Conservation (phyloP, 2,329 filamentous ascomycete species). For the Botrytis fabae region DNA sequence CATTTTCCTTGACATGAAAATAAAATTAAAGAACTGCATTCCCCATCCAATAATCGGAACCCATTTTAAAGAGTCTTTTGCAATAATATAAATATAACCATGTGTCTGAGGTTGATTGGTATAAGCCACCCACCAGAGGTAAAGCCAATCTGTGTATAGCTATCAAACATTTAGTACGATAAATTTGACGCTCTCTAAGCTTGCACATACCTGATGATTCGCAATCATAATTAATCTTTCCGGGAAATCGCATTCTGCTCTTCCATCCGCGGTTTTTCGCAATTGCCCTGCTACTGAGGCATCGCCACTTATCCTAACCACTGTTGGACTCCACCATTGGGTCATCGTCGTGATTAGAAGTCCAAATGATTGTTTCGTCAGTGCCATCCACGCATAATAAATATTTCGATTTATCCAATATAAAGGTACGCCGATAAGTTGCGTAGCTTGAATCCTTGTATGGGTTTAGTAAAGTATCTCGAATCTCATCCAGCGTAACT, state of each 20-base stretch:
- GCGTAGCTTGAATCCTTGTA: slow-evolving; percentile 65
- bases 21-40: slow-evolving; percentile 85
- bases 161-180: slow-evolving; percentile 38
- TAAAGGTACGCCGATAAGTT: slow-evolving; percentile 73
- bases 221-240: slow-evolving; percentile 81
- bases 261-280: slow-evolving; percentile 66
- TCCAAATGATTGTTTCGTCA: slow-evolving; percentile 83
- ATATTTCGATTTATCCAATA: slow-evolving; percentile 74
- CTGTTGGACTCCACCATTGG: slow-evolving; percentile 83
- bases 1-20: slow-evolving; percentile 91
- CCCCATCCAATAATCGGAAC: slow-evolving; percentile 78
- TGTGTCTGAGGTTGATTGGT: slow-evolving; percentile 73
- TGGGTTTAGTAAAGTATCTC: slow-evolving; percentile 30
- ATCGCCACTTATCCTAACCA: slow-evolving; percentile 81
- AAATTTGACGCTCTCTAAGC: background rate
- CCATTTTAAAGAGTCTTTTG: slow-evolving; percentile 82
- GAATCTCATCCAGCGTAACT: slow-evolving; percentile 22
- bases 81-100: slow-evolving; percentile 84
- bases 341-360: slow-evolving; percentile 77
- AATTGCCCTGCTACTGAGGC: slow-evolving; percentile 76
- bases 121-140: slow-evolving; percentile 93
- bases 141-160: slow-evolving; percentile 90
- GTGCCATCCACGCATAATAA: slow-evolving; percentile 83
- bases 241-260: slow-evolving; percentile 76
- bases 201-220: slow-evolving; percentile 70